These are phyloP conservation scores for Fusarium lateritium DNA, from an alignment of 2,329 filamentous ascomycete species.

Conservation along the genomic window DNA sequence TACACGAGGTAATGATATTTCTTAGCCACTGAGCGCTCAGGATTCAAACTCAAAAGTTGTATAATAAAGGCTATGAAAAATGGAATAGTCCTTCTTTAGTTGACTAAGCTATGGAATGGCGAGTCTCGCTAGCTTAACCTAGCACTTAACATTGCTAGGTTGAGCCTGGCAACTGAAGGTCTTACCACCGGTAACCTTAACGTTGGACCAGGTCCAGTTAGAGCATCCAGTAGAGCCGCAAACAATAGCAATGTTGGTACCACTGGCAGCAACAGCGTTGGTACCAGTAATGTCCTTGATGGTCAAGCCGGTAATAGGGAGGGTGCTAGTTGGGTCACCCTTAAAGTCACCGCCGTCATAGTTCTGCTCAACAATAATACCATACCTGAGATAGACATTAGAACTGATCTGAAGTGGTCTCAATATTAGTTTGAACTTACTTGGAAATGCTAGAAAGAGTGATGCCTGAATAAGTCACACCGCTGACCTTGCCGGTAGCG, in stretches of 20 bases:
- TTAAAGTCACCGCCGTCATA: conserved; percentile 62
- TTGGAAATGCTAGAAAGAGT: conserved; percentile 57
- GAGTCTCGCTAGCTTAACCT: too few species aligned
- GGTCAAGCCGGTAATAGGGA: conserved; percentile 64
- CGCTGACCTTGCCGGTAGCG: conserved; percentile 60
- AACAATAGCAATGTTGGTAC: conserved; percentile 64
- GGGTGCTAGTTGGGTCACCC: conserved; percentile 60
- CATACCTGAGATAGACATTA: conserved; percentile 42
- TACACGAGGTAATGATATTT: too few species aligned
- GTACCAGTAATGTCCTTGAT: conserved; percentile 59
- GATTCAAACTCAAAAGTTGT: too few species aligned
- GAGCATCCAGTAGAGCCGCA: conserved; percentile 62
- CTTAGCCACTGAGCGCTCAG: too few species aligned
- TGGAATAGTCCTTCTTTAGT: too few species aligned
- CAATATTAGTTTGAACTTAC: not conserved
- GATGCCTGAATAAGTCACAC: conserved; percentile 60
- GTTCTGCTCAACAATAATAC: conserved; percentile 57
- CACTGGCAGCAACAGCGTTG: conserved; percentile 52
- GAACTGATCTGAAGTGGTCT: not conserved
- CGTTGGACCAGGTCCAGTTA: conserved; percentile 65
- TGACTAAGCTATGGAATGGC: too few species aligned
- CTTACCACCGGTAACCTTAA: conserved; percentile 63
- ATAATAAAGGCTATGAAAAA: too few species aligned
- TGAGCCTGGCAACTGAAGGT: too few species aligned
- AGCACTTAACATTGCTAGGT: too few species aligned